These are phyloP conservation scores for Talaromyces piceae DNA, from an alignment of 2,329 filamentous ascomycete genomes.

Conservation along the genomic window DNA sequence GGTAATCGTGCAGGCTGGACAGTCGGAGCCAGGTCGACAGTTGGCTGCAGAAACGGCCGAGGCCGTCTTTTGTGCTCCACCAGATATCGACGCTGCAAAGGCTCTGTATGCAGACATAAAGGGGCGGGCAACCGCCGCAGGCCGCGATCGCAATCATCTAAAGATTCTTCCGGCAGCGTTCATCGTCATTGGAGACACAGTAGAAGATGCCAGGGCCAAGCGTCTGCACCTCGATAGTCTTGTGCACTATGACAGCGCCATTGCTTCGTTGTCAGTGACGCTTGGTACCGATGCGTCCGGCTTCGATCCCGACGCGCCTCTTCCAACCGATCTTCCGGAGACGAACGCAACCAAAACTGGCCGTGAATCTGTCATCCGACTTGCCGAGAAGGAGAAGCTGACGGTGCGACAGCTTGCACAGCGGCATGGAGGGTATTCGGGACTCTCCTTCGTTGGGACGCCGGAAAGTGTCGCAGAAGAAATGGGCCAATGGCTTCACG, in stretches of 20 bases:
- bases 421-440: constrained; percentile 44
- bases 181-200: constrained; percentile 43
- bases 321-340: constrained; percentile 45
- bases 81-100: constrained; percentile 40
- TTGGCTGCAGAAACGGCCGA: constrained; percentile 49
- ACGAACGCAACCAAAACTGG: constrained; percentile 49
- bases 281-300: constrained; percentile 43
- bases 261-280: constrained; percentile 45
- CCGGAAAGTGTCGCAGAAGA: constrained; percentile 44
- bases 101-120: constrained; percentile 48
- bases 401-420: constrained; percentile 47
- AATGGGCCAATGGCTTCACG: constrained; percentile 40
- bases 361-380: constrained; percentile 38
- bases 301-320: constrained; percentile 43
- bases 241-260: constrained; percentile 49
- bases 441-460: constrained; percentile 47
- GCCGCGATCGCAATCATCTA: constrained; percentile 40
- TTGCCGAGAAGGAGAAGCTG: constrained; percentile 40
- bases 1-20: constrained; percentile 49
- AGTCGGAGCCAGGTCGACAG: constrained; percentile 46
- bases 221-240: constrained; percentile 44
- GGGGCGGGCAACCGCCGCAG: constrained; percentile 37
- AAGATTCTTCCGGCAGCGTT: constrained; percentile 48
- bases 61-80: constrained; percentile 46
- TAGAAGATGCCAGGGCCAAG: constrained; percentile 44